Conservation (phyloP, 2,329 filamentous ascomycete species). For the Aureobasidium sp. region DNA sequence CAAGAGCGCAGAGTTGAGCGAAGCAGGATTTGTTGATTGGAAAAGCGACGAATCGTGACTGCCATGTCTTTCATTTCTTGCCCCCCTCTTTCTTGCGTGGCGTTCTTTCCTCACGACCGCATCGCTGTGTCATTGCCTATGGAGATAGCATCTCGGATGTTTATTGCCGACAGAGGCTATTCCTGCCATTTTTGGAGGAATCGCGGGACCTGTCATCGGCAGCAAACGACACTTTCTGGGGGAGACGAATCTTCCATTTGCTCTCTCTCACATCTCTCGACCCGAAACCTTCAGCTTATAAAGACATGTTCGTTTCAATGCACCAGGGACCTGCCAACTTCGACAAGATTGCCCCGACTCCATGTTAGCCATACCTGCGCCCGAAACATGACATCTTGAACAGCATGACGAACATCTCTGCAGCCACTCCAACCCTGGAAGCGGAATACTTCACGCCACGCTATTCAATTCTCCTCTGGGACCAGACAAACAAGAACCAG, state of each 20-base stretch:
- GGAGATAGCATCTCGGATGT: constrained; percentile 2
- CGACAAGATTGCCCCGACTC: not conserved
- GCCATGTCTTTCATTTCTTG: not conserved
- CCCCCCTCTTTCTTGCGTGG: not conserved
- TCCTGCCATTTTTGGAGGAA: not conserved
- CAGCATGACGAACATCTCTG: not conserved
- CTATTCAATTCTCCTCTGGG: not conserved
- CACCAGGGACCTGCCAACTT: not conserved
- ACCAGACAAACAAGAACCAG: not conserved
- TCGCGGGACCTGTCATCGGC: not conserved
- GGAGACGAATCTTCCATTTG: not conserved
- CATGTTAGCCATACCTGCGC: not conserved
- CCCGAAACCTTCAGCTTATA: not conserved
- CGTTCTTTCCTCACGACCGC: not conserved
- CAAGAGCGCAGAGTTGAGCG: not conserved
- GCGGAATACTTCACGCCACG: not conserved
- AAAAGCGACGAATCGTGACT: not conserved
- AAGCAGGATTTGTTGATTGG: not conserved
- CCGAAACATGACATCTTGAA: not conserved
- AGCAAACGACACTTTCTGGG: not conserved
- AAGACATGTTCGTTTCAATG: not conserved
- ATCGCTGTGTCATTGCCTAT: not conserved
- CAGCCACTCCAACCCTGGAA: not conserved
- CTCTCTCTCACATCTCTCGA: not conserved
- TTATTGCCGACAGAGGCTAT: not conserved